A percentile compares a stretch with the other conserved stretches of the same genome.
phyloP scores from a whole-genome alignment of 805 yeast species.

The Cyberlindnera euphorbiae region DNA sequence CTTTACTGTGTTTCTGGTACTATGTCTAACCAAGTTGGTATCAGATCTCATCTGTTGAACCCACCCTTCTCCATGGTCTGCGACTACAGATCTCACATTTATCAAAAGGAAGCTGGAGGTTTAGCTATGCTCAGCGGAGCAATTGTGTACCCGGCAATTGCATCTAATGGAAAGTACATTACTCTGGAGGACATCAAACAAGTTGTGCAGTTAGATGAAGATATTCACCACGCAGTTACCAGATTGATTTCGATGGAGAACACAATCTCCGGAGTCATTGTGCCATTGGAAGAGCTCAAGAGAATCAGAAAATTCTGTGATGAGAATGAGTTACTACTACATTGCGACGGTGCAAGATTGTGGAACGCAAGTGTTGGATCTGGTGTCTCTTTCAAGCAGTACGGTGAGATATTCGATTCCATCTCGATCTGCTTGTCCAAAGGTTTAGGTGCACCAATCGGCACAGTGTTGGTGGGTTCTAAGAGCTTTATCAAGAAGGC shows the following conservation, averaged over 20 bases:
- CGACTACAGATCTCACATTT: slow-evolving; percentile 84
- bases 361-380: slow-evolving; percentile 83
- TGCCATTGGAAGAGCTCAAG: slow-evolving; percentile 73
- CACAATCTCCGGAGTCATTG: slow-evolving; percentile 77
- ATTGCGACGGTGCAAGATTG: slow-evolving; percentile 92
- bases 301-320: slow-evolving; percentile 69
- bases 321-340: slow-evolving; percentile 54
- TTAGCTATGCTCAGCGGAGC: slow-evolving; percentile 86
- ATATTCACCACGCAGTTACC: slow-evolving; percentile 87
- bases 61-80: slow-evolving; percentile 84
- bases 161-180: slow-evolving; percentile 68
- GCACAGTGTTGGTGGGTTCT: slow-evolving; percentile 78
- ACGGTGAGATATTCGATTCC: slow-evolving; percentile 75
- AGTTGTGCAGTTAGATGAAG: slow-evolving; percentile 69
- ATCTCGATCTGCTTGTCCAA: slow-evolving; percentile 87
- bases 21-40: slow-evolving; percentile 80
- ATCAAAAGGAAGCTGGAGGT: slow-evolving; percentile 85
- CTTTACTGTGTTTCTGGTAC: slow-evolving; percentile 87
- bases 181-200: slow-evolving; percentile 76
- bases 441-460: slow-evolving; percentile 91
- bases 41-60: slow-evolving; percentile 68
- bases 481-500: slow-evolving; percentile 57
- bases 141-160: slow-evolving; percentile 80
- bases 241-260: slow-evolving; percentile 80
- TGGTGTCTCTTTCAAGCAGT: slow-evolving; percentile 50